Conservation (phyloP, 2,329 filamentous ascomycete species). For the Lasiodiplodia sp. region DNA sequence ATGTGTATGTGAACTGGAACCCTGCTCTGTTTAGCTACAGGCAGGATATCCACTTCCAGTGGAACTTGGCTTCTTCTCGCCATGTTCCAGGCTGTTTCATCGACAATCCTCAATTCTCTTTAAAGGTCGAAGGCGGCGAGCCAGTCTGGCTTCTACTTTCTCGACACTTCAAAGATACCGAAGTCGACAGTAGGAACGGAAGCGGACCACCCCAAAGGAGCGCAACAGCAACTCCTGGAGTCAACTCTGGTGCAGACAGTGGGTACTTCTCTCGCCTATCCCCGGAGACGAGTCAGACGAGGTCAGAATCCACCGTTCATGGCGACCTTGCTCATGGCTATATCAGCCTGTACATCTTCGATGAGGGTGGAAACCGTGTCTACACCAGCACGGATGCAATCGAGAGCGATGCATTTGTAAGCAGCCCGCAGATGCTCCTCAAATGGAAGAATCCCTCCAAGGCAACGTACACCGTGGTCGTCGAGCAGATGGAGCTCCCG, state of each 20-base stretch:
- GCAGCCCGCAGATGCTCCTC: slow-evolving; percentile 89
- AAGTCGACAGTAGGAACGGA: slow-evolving; percentile 31
- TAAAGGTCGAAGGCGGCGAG: slow-evolving; percentile 62
- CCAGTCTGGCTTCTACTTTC: slow-evolving; percentile 84
- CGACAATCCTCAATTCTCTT: slow-evolving; percentile 66
- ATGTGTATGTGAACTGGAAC: slow-evolving; percentile 97
- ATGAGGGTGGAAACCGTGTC: slow-evolving; percentile 73
- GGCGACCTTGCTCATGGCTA: slow-evolving; percentile 67
- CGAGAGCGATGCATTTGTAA: slow-evolving; percentile 84
- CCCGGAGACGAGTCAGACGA: slow-evolving; percentile 2
- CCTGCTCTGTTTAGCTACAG: slow-evolving; percentile 80
- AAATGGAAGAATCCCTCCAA: slow-evolving; percentile 68
- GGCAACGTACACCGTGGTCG: slow-evolving; percentile 67
- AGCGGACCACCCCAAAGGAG: neutral
- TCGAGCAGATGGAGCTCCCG: slow-evolving; percentile 81
- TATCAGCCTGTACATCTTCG: slow-evolving; percentile 86
- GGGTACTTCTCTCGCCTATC: slow-evolving; percentile 1
- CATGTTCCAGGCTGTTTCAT: slow-evolving; percentile 78
- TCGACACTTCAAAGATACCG: slow-evolving; percentile 78
- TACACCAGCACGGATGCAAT: slow-evolving; percentile 70
- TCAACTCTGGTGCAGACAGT: slow-evolving; percentile 36
- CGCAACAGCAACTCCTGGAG: neutral
- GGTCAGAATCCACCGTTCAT: slow-evolving; percentile 35
- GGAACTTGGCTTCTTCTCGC: slow-evolving; percentile 65
- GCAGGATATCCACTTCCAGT: slow-evolving; percentile 89